Evolutionary conservation across 2,329 filamentous ascomycete species (phyloP), one percentile per base, ranked within the genome.

Genomic region (Ophiostoma piceae): DNA sequence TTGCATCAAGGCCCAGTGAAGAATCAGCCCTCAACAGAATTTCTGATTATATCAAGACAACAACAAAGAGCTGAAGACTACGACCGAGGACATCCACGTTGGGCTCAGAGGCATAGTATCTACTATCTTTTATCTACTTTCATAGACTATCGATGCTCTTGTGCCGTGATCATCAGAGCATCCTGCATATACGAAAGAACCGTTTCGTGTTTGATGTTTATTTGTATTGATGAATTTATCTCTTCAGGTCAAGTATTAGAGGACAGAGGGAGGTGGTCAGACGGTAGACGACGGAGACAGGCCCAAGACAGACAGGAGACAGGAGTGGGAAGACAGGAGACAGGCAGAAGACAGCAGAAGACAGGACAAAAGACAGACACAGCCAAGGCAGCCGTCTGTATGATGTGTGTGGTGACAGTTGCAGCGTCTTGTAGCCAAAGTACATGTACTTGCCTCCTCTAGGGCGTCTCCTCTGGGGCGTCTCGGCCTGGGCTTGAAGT

Each of bases 131-230:
- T 9, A 35, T 35, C 35, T 35, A 35, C 26, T 22, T 11, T 26
- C 51, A 57, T 57, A 22, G 51, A 57, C n/a, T 57, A 26, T 57
- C 4, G 22, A 57, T 57, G 5, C 51, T 22, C 26, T 57, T 57
- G 51, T 12, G 16, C 51, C 22, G 51, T 57, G 51, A 57, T 57
- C 51, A 57, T 57, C 51, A 26, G 51, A 57, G 51, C 51, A 57
- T 26, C n/a, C 51, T 57, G 51, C 51, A 57, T 57, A 57, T 57
- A 26, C 51, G 51, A 57, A 57, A 57, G 51, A 16, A 57, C 51
- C 12, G 51, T 57, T 57, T 57, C 9, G 22, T 26, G 22, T 57
- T 57, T 57, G 12, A 26, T 26, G 16, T 19, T n/a, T n/a, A 47
- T 47, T 19, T 16, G 19, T n/a, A n/a, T n/a, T 47, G 19, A 47